Conservation (phyloP, 352 stramenopile genomes). For the Globisporangium nodosum region DNA sequence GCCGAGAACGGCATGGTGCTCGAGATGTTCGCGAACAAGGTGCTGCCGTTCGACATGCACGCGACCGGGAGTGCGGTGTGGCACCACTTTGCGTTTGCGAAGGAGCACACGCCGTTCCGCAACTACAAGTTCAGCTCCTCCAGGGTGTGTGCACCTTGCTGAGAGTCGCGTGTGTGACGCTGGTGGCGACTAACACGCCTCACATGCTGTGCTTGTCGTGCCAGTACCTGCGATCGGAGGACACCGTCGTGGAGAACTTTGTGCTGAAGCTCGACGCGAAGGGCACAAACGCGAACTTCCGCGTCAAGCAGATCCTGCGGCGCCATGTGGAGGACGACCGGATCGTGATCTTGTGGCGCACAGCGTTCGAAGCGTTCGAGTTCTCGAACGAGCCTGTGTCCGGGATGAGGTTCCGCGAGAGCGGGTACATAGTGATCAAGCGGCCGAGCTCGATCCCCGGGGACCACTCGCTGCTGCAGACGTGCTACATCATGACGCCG, state of each 20-base stretch:
- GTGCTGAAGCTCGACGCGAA: constrained; percentile 43
- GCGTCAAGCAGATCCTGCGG: constrained; percentile 43
- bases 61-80: constrained; percentile 24
- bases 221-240: constrained; percentile 12
- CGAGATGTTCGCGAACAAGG: constrained; percentile 27
- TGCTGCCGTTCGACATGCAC: constrained; percentile 32
- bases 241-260: constrained; percentile 60
- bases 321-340: constrained; percentile 17
- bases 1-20: constrained; percentile 18
- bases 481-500: background rate
- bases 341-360: background rate
- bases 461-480: background rate
- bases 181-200: no score
- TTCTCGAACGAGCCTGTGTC: background rate
- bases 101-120: constrained; percentile 1
- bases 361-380: background rate
- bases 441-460: background rate
- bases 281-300: constrained; percentile 38
- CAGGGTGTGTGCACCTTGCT: background rate
- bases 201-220: no score
- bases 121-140: background rate
- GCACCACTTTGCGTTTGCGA: constrained; percentile 23
- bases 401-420: background rate
- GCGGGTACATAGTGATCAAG: background rate
- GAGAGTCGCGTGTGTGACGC: no score